Evolutionary conservation across 2,329 filamentous ascomycete genomes (phyloP), one percentile per base, ranked within the genome.

Genomic region (Neophaeococcomyces mojaviensis): DNA sequence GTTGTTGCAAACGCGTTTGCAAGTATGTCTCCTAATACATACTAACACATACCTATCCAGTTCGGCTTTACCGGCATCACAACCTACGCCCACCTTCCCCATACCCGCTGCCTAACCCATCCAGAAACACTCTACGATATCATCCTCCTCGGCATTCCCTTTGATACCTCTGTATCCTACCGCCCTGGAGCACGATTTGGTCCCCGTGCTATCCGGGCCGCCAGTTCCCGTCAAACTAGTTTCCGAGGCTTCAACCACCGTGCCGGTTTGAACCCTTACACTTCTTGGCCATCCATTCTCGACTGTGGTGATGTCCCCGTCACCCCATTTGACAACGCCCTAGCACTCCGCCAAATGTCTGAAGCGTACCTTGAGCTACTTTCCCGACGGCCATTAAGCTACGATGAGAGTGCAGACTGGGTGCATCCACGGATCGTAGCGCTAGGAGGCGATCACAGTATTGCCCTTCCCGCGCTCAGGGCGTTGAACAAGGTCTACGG

Each of bases 231-330:
- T 16, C 88, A 95, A 67, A 87, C 84, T 12, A 76, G 81, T 2
- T 86, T 84, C 63, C 79, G 87, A 34, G 84, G 84, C 60, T 88
- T 85, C 75, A 95, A 95, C 66, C 78, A 84, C 2, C 81, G 88
- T 18, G 88, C 87, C 1, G 76, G 75, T 32, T 76, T 95, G 55
- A 96, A 95, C 64, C 88, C 89, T 0, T 95, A 92, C 68, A 70
- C 72, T 33, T 83, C 77, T 45, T 90, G 85, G 84, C 84, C 86
- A 1, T 79, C 70, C 32, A 79, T 95, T 49, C 71, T 90, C 41
- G 89, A 96, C 70, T 96, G 89, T 64, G 89, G 89, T 38, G 89
- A 95, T 62, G 88, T 95, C 46, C 88, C 89, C 22, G 74, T 94
- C 54, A 86, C 84, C 0, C 88, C 88, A 0, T 83, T 94, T 56